These are phyloP conservation scores for Sporobolomyces phaffii DNA, from an alignment of 768 basidiomycete species.

Conservation along the genomic window DNA sequence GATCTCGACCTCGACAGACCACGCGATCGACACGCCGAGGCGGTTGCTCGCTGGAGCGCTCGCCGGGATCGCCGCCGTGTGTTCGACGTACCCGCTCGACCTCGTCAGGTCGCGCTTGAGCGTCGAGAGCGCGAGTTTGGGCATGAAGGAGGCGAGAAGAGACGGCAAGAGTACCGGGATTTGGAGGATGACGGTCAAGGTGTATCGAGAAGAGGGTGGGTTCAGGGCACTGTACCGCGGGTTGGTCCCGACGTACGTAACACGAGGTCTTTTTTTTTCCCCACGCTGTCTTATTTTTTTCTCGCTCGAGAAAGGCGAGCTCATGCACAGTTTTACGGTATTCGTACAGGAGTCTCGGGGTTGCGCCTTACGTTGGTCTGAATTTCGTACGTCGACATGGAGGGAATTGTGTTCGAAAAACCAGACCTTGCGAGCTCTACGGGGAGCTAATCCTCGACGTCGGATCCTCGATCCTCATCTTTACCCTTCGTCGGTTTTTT, in stretches of 20 bases:
- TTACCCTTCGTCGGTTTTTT: too few species aligned
- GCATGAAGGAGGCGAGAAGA: constrained; percentile 7
- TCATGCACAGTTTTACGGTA: too few species aligned
- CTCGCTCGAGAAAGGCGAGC: not conserved
- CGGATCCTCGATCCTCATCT: too few species aligned
- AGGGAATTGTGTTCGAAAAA: too few species aligned
- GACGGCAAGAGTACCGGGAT: constrained; percentile 50
- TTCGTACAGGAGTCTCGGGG: constrained; percentile 53
- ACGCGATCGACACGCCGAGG: constrained; percentile 76
- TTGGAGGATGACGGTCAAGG: constrained; percentile 77
- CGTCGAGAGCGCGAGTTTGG: constrained; percentile 55
- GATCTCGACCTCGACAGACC: constrained; percentile 59
- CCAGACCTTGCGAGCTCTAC: too few species aligned
- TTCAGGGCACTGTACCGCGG: constrained; percentile 77
- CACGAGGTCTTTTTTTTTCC: not conserved
- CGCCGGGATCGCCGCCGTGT: constrained; percentile 86
- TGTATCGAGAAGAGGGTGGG: constrained; percentile 82
- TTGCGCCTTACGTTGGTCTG: constrained; percentile 61
- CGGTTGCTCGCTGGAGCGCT: constrained; percentile 78
- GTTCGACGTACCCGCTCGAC: constrained; percentile 58
- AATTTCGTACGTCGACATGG: constrained; percentile 14
- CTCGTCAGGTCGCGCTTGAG: constrained; percentile 86
- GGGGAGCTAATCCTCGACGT: too few species aligned
- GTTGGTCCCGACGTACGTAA: constrained; percentile 67
- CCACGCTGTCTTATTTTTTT: not conserved